Evolutionary conservation across 208 protist genomes (phyloP).

Genomic region (Trichomonas vaginalis): DNA sequence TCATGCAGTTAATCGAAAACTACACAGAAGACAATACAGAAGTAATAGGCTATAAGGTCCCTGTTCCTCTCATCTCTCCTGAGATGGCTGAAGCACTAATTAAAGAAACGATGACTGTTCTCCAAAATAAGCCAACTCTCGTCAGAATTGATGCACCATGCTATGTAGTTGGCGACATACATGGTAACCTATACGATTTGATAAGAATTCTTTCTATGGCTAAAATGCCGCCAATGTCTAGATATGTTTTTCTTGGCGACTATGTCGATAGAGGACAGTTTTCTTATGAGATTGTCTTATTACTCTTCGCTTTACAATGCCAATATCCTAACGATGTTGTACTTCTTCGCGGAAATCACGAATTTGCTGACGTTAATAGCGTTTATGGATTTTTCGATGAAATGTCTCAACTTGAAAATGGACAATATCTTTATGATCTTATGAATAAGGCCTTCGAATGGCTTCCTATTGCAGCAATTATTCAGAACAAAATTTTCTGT

Average conservation of each 20-base stretch:
- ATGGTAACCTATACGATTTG: neutral
- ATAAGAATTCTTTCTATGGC: neutral
- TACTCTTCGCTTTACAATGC: neutral
- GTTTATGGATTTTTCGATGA: neutral
- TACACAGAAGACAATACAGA: neutral
- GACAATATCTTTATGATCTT: neutral
- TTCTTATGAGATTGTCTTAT: neutral
- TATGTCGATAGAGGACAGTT: constrained; percentile 1
- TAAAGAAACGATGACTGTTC: neutral
- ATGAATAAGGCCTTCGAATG: neutral
- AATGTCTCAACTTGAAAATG: neutral
- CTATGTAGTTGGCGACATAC: neutral
- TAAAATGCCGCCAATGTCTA: neutral
- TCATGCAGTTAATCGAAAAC: neutral
- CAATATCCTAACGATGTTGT: neutral
- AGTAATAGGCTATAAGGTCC: neutral
- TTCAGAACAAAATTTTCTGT: neutral
- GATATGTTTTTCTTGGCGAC: neutral
- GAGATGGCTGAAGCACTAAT: neutral
- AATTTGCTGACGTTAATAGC: neutral
- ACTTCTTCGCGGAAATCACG: neutral
- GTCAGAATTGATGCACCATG: neutral
- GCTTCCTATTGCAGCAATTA: neutral
- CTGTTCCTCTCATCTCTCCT: neutral
- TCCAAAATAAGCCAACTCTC: neutral